Conservation (phyloP, 2,329 filamentous ascomycete genomes). For the Tolypocladium pustulatum region DNA sequence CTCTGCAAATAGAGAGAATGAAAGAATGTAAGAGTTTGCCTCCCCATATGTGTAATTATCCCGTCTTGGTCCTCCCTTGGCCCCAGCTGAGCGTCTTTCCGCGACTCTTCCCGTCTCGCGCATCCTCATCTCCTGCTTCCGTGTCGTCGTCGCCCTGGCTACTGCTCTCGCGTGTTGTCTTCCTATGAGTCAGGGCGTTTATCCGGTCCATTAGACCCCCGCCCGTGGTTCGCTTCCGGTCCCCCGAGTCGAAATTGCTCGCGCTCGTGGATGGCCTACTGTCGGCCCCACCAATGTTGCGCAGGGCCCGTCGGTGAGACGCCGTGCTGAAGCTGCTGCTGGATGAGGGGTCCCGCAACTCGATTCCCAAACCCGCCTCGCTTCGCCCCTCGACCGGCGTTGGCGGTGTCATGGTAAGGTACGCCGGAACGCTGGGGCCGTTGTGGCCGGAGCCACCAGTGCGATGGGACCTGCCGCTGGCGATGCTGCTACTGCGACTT, state of each 20-base stretch:
- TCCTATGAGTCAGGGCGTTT: constrained; percentile 20
- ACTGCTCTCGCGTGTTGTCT: constrained; percentile 13
- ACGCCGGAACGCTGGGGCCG: constrained; percentile 24
- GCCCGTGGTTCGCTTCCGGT: constrained; percentile 17
- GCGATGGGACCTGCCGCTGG: constrained; percentile 32
- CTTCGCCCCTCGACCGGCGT: constrained; percentile 24
- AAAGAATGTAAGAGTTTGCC: not conserved
- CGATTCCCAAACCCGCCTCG: constrained; percentile 15
- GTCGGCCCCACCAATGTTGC: constrained; percentile 7
- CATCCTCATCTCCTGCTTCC: constrained; percentile 11
- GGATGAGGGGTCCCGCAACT: constrained; percentile 20
- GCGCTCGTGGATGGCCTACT: constrained; percentile 22
- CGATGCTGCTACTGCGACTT: constrained; percentile 44
- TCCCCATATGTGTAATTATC: constrained; percentile 1
- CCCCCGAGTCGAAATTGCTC: constrained; percentile 13
- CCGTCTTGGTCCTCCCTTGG: constrained; percentile 9
- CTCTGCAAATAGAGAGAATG: not conserved
- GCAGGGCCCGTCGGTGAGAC: constrained; percentile 7
- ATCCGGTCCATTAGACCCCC: constrained; percentile 24
- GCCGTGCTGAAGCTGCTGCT: constrained; percentile 17
- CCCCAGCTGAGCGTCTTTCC: constrained; percentile 5
- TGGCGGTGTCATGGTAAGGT: constrained; percentile 36
- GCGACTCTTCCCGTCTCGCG: constrained; percentile 3
- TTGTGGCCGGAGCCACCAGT: constrained; percentile 18
- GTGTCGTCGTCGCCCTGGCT: constrained; percentile 10